These are phyloP conservation scores for Monosporozyma yasuniensis DNA, from an alignment of 805 yeast species.

Conservation along the genomic window DNA sequence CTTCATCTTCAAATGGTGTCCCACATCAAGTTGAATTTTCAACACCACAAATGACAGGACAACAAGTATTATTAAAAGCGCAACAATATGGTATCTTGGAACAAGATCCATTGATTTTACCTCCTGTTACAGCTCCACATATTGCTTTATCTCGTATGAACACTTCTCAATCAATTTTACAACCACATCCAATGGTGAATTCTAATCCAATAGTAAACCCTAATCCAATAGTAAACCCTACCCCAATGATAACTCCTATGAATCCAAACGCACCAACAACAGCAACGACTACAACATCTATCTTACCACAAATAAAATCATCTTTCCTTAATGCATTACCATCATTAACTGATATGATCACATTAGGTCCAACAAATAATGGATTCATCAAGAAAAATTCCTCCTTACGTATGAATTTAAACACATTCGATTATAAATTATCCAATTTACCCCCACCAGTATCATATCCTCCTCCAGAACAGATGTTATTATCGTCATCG, in stretches of 20 bases:
- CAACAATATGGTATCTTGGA: constrained; percentile 20
- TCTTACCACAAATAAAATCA: no score
- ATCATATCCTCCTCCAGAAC: not conserved
- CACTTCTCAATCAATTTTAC: not conserved
- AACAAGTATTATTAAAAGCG: constrained; percentile 31
- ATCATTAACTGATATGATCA: constrained; percentile 32
- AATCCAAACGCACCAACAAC: no score
- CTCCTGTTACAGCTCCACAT: constrained; percentile 7
- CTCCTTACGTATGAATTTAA: constrained; percentile 24
- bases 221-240: not conserved
- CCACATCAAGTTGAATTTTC: constrained; percentile 51
- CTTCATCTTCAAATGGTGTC: not conserved
- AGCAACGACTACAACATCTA: no score
- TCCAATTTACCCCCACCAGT: not conserved
- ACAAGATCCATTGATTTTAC: constrained; percentile 17
- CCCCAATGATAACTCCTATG: not conserved
- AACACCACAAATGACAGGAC: constrained; percentile 61
- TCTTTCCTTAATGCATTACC: constrained; percentile 18
- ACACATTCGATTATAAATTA: constrained; percentile 26
- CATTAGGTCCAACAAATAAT: constrained; percentile 27
- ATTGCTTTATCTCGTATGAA: not conserved
- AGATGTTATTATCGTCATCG: not conserved
- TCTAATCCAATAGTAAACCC: not conserved
- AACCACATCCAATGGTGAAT: not conserved
- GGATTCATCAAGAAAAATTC: constrained; percentile 25